These are phyloP conservation scores for Uronychia setigera DNA, from an alignment of 73 alveolate genomes.

Conservation along the genomic window DNA sequence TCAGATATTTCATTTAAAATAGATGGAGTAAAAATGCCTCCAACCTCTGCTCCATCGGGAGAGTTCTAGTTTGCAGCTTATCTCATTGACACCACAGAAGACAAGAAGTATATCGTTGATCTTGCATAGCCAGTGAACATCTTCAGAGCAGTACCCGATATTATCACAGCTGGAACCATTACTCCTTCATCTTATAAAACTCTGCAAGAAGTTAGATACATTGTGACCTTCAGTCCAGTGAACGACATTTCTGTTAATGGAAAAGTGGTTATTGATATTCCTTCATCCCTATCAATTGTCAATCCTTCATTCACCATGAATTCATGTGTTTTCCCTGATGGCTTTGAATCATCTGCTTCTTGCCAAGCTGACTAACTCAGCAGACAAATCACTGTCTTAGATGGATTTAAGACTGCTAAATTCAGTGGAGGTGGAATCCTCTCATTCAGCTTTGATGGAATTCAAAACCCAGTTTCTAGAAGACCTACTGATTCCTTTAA, in stretches of 20 bases:
- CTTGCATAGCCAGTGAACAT: slow-evolving; percentile 9
- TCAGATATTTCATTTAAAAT: slow-evolving; percentile 18
- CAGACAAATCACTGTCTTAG: background rate
- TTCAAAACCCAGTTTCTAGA: slow-evolving; percentile 33
- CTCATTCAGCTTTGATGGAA: background rate
- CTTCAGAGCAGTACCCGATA: slow-evolving; percentile 27
- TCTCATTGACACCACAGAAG: background rate
- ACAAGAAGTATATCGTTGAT: slow-evolving; percentile 47
- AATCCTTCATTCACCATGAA: slow-evolving; percentile 27
- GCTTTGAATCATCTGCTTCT: slow-evolving; percentile 39
- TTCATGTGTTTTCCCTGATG: slow-evolving; percentile 20
- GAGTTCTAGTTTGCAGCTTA: slow-evolving; percentile 13
- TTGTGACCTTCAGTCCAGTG: slow-evolving; percentile 25
- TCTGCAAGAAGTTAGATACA: slow-evolving; percentile 20
- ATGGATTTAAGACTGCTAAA: background rate
- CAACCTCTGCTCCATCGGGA: slow-evolving; percentile 28
- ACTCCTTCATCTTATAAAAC: slow-evolving; percentile 34
- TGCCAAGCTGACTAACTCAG: slow-evolving; percentile 24
- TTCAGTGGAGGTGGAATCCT: background rate
- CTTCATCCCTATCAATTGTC: slow-evolving; percentile 27
- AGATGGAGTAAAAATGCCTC: slow-evolving; percentile 43
- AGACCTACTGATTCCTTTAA: slow-evolving; percentile 13
- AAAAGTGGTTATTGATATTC: slow-evolving; percentile 27
- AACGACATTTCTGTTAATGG: slow-evolving; percentile 54
- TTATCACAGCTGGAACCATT: slow-evolving; percentile 2